Evolutionary conservation across 352 stramenopile genomes (phyloP).

Genomic region (Globisporangium barbulae): DNA sequence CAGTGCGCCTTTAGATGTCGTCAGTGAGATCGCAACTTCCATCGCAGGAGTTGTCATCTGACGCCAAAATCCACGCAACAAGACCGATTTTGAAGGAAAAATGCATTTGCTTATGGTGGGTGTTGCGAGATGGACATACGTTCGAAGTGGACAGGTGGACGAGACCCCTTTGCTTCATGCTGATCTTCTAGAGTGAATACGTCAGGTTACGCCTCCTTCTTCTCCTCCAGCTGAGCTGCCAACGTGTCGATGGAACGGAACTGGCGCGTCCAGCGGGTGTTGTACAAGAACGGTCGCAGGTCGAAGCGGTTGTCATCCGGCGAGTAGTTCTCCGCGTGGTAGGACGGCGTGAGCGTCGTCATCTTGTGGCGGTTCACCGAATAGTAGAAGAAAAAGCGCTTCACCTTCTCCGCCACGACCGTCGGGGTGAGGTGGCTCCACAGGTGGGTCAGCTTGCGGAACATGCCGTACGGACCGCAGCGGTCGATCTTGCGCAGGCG

Average conservation of each 20-base stretch:
- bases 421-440: constrained; percentile 87
- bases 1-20: not conserved
- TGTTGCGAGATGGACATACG: constrained; percentile 11
- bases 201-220: constrained; percentile 33
- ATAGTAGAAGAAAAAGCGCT: constrained; percentile 99
- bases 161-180: not conserved
- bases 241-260: constrained; percentile 94
- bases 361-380: constrained; percentile 99
- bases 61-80: not conserved
- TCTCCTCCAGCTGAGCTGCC: constrained; percentile 67
- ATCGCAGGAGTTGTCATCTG: constrained; percentile 3
- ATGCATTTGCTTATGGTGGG: constrained; percentile 9
- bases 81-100: constrained; percentile 3
- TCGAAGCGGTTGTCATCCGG: constrained; percentile 99
- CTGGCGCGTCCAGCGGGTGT: constrained; percentile 93
- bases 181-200: not conserved
- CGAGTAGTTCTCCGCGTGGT: constrained; percentile 98
- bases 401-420: constrained; percentile 87
- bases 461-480: constrained; percentile 96
- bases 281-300: constrained; percentile 97
- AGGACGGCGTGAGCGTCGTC: constrained; percentile 97
- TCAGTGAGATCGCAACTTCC: constrained; percentile 3
- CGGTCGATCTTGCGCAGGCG: constrained; percentile 94
- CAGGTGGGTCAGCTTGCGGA: constrained; percentile 75
- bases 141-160: constrained; percentile 13